Evolutionary conservation across 2,329 filamentous ascomycete genomes (phyloP).

Genomic region (Stachybotrys chartarum): DNA sequence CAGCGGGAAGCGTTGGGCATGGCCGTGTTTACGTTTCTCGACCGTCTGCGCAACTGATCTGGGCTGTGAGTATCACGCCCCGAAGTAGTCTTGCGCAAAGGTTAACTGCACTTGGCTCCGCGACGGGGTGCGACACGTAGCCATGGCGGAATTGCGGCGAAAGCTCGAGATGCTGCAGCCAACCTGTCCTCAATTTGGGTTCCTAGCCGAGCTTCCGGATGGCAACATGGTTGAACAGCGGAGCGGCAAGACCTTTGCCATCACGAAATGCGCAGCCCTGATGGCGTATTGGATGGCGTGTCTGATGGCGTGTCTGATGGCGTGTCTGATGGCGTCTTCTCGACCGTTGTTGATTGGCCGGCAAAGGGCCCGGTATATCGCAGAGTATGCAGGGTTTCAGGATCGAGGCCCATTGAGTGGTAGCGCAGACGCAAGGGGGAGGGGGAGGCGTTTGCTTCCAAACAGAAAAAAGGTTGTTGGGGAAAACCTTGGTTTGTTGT

Average conservation of each 20-base stretch:
- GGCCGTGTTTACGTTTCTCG: no score
- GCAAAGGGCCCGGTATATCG: background rate
- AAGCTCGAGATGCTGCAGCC: background rate
- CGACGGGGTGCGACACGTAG: background rate
- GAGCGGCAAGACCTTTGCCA: background rate
- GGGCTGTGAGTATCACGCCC: no score
- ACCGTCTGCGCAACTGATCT: no score
- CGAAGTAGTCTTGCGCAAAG: no score
- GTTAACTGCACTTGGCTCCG: background rate
- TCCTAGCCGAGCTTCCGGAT: no score
- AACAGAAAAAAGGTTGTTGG: no score
- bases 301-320: background rate
- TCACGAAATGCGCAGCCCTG: background rate
- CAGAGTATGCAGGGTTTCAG: background rate
- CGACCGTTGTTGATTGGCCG: background rate
- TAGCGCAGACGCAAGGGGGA: background rate
- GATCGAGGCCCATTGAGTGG: background rate
- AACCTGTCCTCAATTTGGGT: background rate
- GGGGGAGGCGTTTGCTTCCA: background rate
- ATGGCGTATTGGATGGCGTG: background rate
- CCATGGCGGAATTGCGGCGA: background rate
- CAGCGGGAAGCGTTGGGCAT: no score
- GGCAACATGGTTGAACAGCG: no score
- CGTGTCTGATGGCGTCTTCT: background rate
- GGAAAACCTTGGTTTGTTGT: no score